Conservation (phyloP, 352 stramenopile species). For the Phytophthora kernoviae region DNA sequence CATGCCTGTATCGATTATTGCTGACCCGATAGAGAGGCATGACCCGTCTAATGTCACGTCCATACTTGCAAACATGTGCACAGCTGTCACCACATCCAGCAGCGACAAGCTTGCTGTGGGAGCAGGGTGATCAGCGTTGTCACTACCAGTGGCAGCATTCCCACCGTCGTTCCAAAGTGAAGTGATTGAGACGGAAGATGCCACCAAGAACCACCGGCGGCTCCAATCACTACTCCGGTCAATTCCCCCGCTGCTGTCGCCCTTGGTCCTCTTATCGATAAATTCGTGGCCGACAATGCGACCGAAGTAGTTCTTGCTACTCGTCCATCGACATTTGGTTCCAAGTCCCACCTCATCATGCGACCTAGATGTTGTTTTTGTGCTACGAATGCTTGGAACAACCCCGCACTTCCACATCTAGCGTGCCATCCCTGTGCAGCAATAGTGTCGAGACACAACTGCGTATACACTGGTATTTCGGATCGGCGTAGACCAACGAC, state of each 20-base stretch:
- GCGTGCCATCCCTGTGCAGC: background rate
- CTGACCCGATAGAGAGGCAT: background rate
- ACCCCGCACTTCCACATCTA: background rate
- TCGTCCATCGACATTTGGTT: background rate
- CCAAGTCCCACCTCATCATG: too few species aligned
- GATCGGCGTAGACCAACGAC: slow-evolving; percentile 3
- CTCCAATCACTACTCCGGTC: background rate
- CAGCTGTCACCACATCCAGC: background rate
- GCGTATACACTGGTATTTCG: background rate
- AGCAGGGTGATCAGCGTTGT: background rate
- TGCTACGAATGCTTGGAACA: slow-evolving; percentile 4
- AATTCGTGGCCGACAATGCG: background rate
- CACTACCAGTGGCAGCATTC: background rate
- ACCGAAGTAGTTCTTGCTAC: background rate
- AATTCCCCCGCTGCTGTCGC: too few species aligned
- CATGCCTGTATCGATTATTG: background rate
- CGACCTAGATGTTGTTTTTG: background rate
- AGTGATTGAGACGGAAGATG: slow-evolving; percentile 1
- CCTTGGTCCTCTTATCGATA: background rate
- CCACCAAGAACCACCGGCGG: slow-evolving; percentile 3
- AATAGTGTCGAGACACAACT: background rate
- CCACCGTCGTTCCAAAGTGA: background rate
- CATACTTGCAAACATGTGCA: slow-evolving; percentile 5
- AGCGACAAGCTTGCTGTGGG: background rate
- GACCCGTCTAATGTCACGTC: background rate